Evolutionary conservation across 1,284 basidiomycete species (phyloP), one percentile per base, ranked within the genome.

Genomic region (Puccinia hordei): DNA sequence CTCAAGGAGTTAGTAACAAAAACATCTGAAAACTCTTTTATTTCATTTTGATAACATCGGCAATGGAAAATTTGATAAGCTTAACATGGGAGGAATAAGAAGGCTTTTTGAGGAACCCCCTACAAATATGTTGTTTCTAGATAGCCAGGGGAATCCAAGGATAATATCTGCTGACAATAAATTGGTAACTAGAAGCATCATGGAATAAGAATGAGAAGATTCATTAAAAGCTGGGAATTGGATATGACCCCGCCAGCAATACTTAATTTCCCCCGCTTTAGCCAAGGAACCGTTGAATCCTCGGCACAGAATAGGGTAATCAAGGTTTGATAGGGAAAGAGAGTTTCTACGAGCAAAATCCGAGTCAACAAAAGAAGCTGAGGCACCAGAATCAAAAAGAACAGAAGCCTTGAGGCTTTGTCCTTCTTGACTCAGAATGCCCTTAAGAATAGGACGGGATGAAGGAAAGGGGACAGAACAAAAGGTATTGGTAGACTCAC

Each of bases 41-140:
- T 3, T 30, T 61, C 57, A 61, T 12, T 5, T 13, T 12, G 57
- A 61, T 5, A 61, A 30, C 17, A 10, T 61, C 13, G 30, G 57
- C 5, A 17, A 61, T 61, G 51, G 51, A 53, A 61, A 30, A n/a
- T n/a, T n/a, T 27, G 6, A 61, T 24, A 68, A n/a, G 19, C n/a
- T 68, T 44, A 27, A n/a, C n/a, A n/a, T n/a, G n/a, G n/a, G n/a
- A n/a, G 65, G 65, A 24, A 68, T 44, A 24, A 68, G 22, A 19
- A 68, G 46, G 24, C 41, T n/a, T 46, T 1, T 41, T 44, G 65
- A 41, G 10, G 65, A 44, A 15, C 19, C 35, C 2, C 38, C 35
- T 24, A 68, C 10, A 44, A 13, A 46, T 27, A 68, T 46, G 2
- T 46, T 9, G 15, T 68, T 68, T n/a, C n/a, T n/a, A n/a, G n/a